phyloP scores from a whole-genome alignment of 1,284 basidiomycete genomes.

The Trichosporon sp. region DNA sequence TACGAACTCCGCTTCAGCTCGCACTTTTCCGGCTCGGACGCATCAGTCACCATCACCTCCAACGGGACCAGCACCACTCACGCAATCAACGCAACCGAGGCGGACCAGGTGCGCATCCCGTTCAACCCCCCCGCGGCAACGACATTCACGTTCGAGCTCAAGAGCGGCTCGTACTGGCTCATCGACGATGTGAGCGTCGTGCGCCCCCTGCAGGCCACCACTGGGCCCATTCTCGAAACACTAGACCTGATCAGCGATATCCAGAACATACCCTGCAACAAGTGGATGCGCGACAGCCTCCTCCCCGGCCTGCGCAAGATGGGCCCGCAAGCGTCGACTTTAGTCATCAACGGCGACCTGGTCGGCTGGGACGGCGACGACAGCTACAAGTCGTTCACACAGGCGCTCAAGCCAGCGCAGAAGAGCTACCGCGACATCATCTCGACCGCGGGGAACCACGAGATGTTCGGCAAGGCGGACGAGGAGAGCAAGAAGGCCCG shows the following conservation, averaged over 20 bases:
- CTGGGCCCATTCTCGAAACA: neutral
- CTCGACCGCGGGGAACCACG: constrained; percentile 1
- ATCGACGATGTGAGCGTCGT: constrained; percentile 8
- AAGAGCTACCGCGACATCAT: neutral
- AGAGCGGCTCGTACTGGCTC: neutral
- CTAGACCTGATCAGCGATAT: constrained; percentile 11
- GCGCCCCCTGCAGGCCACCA: neutral
- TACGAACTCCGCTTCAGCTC: constrained; percentile 5
- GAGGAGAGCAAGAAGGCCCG: neutral
- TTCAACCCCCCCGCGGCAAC: neutral
- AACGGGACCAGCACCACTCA: neutral
- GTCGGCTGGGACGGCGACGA: neutral
- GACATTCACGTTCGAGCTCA: neutral
- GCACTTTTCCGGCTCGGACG: neutral
- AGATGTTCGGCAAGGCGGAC: neutral
- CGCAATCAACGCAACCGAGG: neutral
- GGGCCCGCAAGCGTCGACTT: neutral
- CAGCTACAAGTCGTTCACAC: neutral
- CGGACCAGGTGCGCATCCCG: neutral
- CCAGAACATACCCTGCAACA: neutral
- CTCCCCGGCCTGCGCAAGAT: neutral
- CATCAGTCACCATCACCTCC: neutral
- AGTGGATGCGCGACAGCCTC: neutral
- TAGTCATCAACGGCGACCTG: constrained; percentile 6
- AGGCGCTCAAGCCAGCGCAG: neutral